These are phyloP conservation scores for Hyaloperonospora brassicae DNA, from an alignment of 352 stramenopile genomes.

Conservation along the genomic window DNA sequence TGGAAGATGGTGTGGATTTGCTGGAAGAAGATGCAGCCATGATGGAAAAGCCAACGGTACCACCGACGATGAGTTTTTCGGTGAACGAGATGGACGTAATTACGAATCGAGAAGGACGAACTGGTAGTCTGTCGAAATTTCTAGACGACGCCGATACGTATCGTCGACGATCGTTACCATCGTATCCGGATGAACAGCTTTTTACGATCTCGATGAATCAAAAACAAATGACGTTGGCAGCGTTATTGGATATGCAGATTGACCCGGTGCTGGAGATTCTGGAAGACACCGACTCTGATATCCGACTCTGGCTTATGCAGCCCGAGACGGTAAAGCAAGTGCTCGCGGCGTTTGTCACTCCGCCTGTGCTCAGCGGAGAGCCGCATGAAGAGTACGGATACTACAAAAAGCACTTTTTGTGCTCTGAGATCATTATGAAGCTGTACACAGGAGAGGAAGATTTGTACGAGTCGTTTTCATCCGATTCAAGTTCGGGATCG, in stretches of 20 bases:
- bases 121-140: slow-evolving; percentile 73
- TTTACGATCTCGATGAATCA: slow-evolving; percentile 34
- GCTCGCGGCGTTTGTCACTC: slow-evolving; percentile 72
- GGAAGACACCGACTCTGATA: slow-evolving; percentile 79
- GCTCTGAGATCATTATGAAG: slow-evolving; percentile 88
- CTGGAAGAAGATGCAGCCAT: slow-evolving; percentile 22
- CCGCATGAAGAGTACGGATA: slow-evolving; percentile 84
- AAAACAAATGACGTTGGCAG: slow-evolving; percentile 59
- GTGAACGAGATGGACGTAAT: slow-evolving; percentile 83
- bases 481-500: slow-evolving; percentile 68
- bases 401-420: slow-evolving; percentile 86
- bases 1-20: slow-evolving; percentile 29
- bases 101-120: slow-evolving; percentile 60
- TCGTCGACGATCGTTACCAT: slow-evolving; percentile 62
- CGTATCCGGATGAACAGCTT: slow-evolving; percentile 61
- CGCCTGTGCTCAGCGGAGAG: slow-evolving; percentile 58
- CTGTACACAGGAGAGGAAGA: slow-evolving; percentile 84
- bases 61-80: slow-evolving; percentile 61
- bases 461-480: slow-evolving; percentile 84
- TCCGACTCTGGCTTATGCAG: slow-evolving; percentile 79
- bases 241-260: slow-evolving; percentile 77
- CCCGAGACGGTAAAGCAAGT: slow-evolving; percentile 70
- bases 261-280: slow-evolving; percentile 81
- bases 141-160: slow-evolving; percentile 67
- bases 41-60: slow-evolving; percentile 23